These are phyloP conservation scores for Cyberlindnera misumaiensis DNA, from an alignment of 805 yeast species.

Conservation along the genomic window DNA sequence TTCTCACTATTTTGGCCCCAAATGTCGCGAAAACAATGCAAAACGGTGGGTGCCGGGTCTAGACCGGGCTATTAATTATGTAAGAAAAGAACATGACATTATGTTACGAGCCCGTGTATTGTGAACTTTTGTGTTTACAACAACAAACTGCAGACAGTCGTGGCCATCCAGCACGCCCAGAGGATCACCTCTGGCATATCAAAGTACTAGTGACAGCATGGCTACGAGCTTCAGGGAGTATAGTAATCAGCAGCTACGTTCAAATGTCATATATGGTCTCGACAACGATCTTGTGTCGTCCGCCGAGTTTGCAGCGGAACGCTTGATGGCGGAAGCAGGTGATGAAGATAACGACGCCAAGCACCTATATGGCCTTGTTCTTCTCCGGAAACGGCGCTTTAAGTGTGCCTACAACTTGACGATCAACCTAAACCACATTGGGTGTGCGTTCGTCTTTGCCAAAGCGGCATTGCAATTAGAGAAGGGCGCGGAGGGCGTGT, in stretches of 20 bases:
- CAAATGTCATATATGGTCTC: slow-evolving; percentile 59
- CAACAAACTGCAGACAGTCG: background rate
- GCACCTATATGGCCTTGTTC: slow-evolving; percentile 64
- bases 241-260: slow-evolving; percentile 38
- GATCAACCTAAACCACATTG: slow-evolving; percentile 48
- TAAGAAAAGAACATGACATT: too few species aligned
- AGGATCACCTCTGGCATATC: too few species aligned
- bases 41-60: too few species aligned
- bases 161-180: background rate
- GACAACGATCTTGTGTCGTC: slow-evolving; percentile 64
- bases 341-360: slow-evolving; percentile 45
- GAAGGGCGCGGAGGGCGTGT: slow-evolving; percentile 55
- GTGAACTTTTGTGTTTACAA: slow-evolving; percentile 1
- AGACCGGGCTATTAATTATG: too few species aligned
- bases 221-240: slow-evolving; percentile 20
- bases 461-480: slow-evolving; percentile 54
- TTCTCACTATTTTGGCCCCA: too few species aligned
- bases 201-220: background rate
- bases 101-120: too few species aligned
- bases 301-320: slow-evolving; percentile 84
- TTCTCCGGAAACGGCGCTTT: slow-evolving; percentile 50
- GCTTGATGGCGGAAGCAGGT: slow-evolving; percentile 55
- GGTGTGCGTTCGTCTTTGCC: slow-evolving; percentile 73
- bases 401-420: slow-evolving; percentile 54
- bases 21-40: too few species aligned